Evolutionary conservation across 305 asterid species (phyloP).

Genomic region (Stenogyne calaminthoides): DNA sequence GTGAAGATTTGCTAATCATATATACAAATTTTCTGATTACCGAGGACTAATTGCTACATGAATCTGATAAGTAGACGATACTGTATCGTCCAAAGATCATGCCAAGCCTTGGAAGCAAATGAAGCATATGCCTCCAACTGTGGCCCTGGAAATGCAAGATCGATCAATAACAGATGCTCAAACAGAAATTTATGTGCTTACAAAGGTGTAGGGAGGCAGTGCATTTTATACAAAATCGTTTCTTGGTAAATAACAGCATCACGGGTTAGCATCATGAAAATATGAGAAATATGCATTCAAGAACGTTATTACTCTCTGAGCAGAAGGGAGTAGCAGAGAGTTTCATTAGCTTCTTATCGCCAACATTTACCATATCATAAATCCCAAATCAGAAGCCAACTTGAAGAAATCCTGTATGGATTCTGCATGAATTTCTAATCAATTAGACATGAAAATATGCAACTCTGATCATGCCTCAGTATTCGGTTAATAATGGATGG

Average conservation of each 20-base stretch:
- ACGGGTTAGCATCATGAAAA: slow-evolving; percentile 4
- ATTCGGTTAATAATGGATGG: not conserved
- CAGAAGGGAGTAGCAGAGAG: slow-evolving; percentile 8
- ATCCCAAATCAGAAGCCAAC: slow-evolving; percentile 10
- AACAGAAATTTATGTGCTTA: slow-evolving; percentile 36
- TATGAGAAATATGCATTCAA: not conserved
- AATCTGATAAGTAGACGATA: too few relatives aligned
- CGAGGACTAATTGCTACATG: too few relatives aligned
- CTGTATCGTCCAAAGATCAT: too few relatives aligned
- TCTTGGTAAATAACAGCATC: slow-evolving; percentile 10
- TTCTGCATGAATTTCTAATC: slow-evolving; percentile 16
- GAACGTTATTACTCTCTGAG: slow-evolving; percentile 20
- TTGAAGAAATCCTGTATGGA: slow-evolving; percentile 16
- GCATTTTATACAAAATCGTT: slow-evolving; percentile 23
- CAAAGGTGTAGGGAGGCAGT: slow-evolving; percentile 28
- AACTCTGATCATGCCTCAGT: slow-evolving; percentile 6
- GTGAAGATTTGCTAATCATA: not conserved
- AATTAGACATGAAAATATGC: slow-evolving; percentile 18
- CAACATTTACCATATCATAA: not conserved
- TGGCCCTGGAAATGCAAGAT: slow-evolving; percentile 62
- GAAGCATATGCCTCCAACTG: slow-evolving; percentile 43
- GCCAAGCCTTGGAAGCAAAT: slow-evolving; percentile 47
- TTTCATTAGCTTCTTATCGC: slow-evolving; percentile 9
- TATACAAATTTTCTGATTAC: slow-evolving; percentile 16
- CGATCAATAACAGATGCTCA: slow-evolving; percentile 41